Conservation (phyloP, 108 stramenopile genomes). For the Pseudonitzschia delicatissima region DNA sequence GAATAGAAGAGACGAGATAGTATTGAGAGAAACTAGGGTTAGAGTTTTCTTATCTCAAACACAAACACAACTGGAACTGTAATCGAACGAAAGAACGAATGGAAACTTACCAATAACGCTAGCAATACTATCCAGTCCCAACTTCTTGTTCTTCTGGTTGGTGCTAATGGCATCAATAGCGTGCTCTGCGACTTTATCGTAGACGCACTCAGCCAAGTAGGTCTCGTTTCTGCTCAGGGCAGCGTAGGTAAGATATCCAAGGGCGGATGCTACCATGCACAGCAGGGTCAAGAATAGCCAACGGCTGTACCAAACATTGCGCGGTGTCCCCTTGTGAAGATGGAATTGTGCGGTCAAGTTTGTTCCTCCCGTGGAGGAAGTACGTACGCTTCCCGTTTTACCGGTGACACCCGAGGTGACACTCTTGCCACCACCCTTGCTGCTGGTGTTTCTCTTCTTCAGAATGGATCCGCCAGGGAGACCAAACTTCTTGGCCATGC, state of each 20-base stretch:
- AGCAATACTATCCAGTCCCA: neutral
- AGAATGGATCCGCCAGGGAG: neutral
- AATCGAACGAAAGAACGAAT: neutral
- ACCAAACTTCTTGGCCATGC: neutral
- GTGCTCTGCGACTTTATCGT: neutral
- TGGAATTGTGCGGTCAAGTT: neutral
- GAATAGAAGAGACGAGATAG: neutral
- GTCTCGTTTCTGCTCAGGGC: neutral
- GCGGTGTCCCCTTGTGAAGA: conserved; percentile 3
- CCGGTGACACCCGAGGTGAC: too few relatives aligned
- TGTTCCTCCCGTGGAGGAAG: neutral
- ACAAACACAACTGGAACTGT: neutral
- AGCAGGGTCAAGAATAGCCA: conserved; percentile 7
- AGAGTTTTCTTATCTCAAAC: neutral
- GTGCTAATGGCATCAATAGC: neutral
- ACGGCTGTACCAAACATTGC: conserved; percentile 1
- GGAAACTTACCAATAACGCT: neutral
- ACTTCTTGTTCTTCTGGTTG: conserved; percentile 2
- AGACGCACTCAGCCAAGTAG: neutral
- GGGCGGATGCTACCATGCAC: neutral
- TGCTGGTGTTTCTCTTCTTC: neutral
- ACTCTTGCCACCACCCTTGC: too few relatives aligned
- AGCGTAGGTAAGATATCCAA: neutral
- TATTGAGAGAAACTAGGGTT: neutral
- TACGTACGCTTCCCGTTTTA: too few relatives aligned